Evolutionary conservation across 192 early-diverging fungal genomes (phyloP), one percentile per base, ranked within the genome.

Genomic region (Backusella tarrabulga): DNA sequence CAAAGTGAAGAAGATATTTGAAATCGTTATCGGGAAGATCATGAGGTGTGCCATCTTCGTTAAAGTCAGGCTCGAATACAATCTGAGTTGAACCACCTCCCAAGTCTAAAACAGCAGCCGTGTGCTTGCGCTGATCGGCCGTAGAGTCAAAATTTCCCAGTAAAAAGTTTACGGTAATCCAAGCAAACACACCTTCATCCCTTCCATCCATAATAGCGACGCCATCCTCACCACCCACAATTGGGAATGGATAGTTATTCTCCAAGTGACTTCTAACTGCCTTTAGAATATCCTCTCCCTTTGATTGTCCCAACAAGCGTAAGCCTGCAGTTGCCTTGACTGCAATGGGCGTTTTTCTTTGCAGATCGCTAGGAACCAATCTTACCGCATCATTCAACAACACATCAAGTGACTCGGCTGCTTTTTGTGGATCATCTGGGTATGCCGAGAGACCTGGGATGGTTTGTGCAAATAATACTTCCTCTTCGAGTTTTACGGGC

Each of bases 21-120:
- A 95, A 91, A 56, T 92, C 91, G 32, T 89, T 92, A 21, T 73
- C 77, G 21, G 81, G 72, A 11, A 76, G 40, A 2, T 85, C 74
- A 8, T 79, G 82, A 5, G 85, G 70, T 36, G 80, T 85, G 34
- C 80, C 82, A n/a, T 71, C 44, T 23, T 72, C 34, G 29, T 68
- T 23, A 32, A 34, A 41, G 34, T 78, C 75, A 0, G 95, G 95
- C 83, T 95, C 95, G 86, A 97, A 97, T 0, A 95, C 95, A 71
- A 97, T 93, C 84, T 97, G 95, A 14, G 95, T 97, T 11, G 92
- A 94, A 1, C 92, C 95, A 73, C 95, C 95, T 72, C 95, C 95
- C 74, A 97, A 84, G 76, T 97, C 95, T 85, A 97, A 93, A 36
- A 95, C 91, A n/a, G 92, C 95, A 8, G 92, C 95, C 0, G 92